These are phyloP conservation scores for Colletotrichum tofieldiae DNA, from an alignment of 2,329 filamentous ascomycete genomes.

Conservation along the genomic window DNA sequence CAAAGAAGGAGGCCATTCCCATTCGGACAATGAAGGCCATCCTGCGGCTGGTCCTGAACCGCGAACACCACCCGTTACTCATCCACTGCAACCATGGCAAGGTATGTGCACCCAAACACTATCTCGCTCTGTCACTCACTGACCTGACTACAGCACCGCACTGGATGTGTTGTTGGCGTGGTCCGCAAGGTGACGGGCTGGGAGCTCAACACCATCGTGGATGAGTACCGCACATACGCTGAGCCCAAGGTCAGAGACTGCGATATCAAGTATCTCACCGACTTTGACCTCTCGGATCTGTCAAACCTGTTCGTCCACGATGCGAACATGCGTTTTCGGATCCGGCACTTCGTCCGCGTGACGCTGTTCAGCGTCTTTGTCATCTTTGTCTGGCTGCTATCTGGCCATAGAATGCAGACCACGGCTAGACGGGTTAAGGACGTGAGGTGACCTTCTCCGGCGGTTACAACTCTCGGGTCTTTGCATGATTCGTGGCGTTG, in stretches of 20 bases:
- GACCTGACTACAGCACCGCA: constrained; percentile 76
- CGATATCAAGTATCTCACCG: constrained; percentile 71
- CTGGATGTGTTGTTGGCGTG: constrained; percentile 88
- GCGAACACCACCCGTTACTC: constrained; percentile 82
- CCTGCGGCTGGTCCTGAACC: constrained; percentile 79
- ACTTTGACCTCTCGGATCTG: constrained; percentile 62
- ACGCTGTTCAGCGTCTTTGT: constrained; percentile 61
- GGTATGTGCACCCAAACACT: constrained; percentile 55
- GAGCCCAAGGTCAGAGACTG: constrained; percentile 73
- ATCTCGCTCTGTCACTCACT: not conserved
- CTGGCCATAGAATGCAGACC: constrained; percentile 52
- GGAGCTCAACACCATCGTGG: constrained; percentile 72
- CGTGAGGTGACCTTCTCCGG: constrained; percentile 10
- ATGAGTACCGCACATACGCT: constrained; percentile 81
- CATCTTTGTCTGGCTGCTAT: constrained; percentile 60
- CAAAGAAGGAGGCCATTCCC: constrained; percentile 84
- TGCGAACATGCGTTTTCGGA: constrained; percentile 46
- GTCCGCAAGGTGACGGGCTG: constrained; percentile 82
- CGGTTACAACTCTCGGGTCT: not conserved
- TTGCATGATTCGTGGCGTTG: constrained; percentile 36
- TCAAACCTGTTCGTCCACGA: constrained; percentile 54
- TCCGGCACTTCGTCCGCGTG: constrained; percentile 59
- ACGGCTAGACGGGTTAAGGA: constrained; percentile 41
- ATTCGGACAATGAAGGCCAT: constrained; percentile 78
- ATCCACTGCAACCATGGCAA: constrained; percentile 96